Evolutionary conservation across 768 basidiomycete species (phyloP).

Genomic region (Trametes coccinea): DNA sequence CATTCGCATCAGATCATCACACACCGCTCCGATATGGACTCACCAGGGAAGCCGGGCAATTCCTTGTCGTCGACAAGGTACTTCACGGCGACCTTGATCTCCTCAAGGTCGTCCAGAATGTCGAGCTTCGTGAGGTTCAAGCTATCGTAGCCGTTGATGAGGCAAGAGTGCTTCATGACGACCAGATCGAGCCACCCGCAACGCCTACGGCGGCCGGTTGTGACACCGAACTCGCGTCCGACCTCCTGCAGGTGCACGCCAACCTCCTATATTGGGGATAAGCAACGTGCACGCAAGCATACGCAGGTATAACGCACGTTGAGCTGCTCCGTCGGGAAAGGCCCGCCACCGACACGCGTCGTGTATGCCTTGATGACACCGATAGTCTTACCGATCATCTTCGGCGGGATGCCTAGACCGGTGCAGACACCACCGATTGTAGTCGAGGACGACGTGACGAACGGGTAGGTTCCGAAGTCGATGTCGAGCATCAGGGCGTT

Average conservation of each 20-base stretch:
- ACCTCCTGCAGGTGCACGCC: slow-evolving; percentile 92
- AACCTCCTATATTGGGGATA: slow-evolving; percentile 50
- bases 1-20: neutral
- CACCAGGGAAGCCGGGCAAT: slow-evolving; percentile 85
- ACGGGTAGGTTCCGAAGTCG: slow-evolving; percentile 98
- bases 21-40: slow-evolving; percentile 27
- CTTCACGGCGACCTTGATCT: slow-evolving; percentile 86
- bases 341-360: slow-evolving; percentile 96
- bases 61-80: slow-evolving; percentile 79
- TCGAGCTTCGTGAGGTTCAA: slow-evolving; percentile 98
- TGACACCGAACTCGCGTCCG: slow-evolving; percentile 88
- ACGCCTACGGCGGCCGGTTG: slow-evolving; percentile 89
- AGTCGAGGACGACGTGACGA: slow-evolving; percentile 93
- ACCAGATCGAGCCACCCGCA: slow-evolving; percentile 99
- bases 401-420: slow-evolving; percentile 95
- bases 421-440: slow-evolving; percentile 95
- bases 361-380: slow-evolving; percentile 99
- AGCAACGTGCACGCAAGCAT: neutral
- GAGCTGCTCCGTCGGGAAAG: slow-evolving; percentile 95
- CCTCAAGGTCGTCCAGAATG: slow-evolving; percentile 77
- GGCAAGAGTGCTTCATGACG: slow-evolving; percentile 86
- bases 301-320: slow-evolving; percentile 53
- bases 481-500: slow-evolving; percentile 99
- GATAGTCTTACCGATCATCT: slow-evolving; percentile 79
- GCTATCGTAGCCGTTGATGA: slow-evolving; percentile 94